Evolutionary conservation across 129 eudicot species (phyloP), one percentile per base, ranked within the genome.

Genomic region (Rutidosis leptorrhynchoides): DNA sequence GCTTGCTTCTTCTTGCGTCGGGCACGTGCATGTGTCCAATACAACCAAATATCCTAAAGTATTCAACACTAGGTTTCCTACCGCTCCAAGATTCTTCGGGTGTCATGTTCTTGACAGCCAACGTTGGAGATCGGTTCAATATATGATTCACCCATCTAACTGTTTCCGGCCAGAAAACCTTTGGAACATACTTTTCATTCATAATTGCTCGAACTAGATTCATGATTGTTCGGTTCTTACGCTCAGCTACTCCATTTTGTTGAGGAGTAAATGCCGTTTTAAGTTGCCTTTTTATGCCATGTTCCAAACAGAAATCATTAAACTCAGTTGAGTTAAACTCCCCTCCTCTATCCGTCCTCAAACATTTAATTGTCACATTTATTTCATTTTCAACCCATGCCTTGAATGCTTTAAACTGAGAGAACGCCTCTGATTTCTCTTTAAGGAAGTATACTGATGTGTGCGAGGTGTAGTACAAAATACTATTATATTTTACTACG

Each of bases 381-480:
- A 26, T 4, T 43, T 43, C 40, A 3, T 2, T 26, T 15, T 65
- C 69, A 4, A 65, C 58, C 6, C 1, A 10, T 9, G 0, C 21
- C 5, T 45, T 65, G 7, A 24, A 45, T 2, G 0, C 3, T 4
- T 45, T 65, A 21, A 42, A 65, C 3, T 3, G 1, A n/a, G 24
- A 23, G 28, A 65, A 6, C 1, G 70, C 58, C n/a, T 65, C 17
- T 25, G 43, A 65, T 45, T 65, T 45, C n/a, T 45, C 58, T 3
- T 1, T 28, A 11, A 65, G 10, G 9, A 65, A 6, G n/a, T 65
- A 65, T 7, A n/a, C 14, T n/a, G n/a, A n/a, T n/a, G n/a, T n/a
- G n/a, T n/a, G n/a, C n/a, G n/a, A n/a, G n/a, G n/a, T n/a, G n/a
- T n/a, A n/a, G n/a, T n/a, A n/a, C n/a, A n/a, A n/a, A n/a, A n/a